Percentiles rank a stretch among this genome's conserved stretches.
These are phyloP conservation scores for Hymenoscyphus albidus DNA, from an alignment of 2,329 filamentous ascomycete species.

Conservation along the genomic window DNA sequence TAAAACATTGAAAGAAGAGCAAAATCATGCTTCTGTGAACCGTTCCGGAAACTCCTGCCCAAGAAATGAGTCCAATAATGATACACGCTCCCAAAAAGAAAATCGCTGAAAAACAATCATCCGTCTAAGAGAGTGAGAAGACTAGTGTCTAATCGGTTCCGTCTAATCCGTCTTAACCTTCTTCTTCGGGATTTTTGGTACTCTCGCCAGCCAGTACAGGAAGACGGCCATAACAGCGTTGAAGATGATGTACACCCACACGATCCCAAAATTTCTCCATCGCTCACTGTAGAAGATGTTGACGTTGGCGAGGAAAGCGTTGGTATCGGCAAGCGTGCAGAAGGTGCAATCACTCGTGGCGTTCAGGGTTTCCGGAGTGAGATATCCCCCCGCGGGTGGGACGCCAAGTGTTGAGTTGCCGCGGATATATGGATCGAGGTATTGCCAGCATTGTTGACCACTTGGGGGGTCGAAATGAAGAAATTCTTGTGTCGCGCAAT, in stretches of 20 bases:
- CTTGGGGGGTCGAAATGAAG: constrained; percentile 57
- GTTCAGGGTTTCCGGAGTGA: constrained; percentile 36
- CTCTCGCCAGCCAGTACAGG: constrained; percentile 49
- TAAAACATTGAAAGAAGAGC: too few species aligned
- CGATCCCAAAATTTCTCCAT: constrained; percentile 66
- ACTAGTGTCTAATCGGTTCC: neutral
- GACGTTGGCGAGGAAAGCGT: constrained; percentile 53
- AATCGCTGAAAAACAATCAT: neutral
- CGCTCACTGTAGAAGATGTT: constrained; percentile 52
- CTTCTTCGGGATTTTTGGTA: constrained; percentile 37
- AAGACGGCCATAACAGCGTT: constrained; percentile 50
- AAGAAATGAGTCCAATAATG: too few species aligned
- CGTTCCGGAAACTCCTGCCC: too few species aligned
- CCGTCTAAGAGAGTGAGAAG: neutral
- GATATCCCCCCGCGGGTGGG: constrained; percentile 7
- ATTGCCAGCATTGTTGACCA: constrained; percentile 56
- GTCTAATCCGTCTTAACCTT: constrained; percentile 9
- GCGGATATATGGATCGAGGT: constrained; percentile 51
- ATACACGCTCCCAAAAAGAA: too few species aligned
- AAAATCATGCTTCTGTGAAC: too few species aligned
- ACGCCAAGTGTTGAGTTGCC: constrained; percentile 21
- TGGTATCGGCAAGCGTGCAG: constrained; percentile 42
- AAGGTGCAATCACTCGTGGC: constrained; percentile 51
- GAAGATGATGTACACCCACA: constrained; percentile 45
- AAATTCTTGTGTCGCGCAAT: constrained; percentile 66